phyloP scores from a whole-genome alignment of 129 eudicot genomes.

The Scalesia atractyloides region DNA sequence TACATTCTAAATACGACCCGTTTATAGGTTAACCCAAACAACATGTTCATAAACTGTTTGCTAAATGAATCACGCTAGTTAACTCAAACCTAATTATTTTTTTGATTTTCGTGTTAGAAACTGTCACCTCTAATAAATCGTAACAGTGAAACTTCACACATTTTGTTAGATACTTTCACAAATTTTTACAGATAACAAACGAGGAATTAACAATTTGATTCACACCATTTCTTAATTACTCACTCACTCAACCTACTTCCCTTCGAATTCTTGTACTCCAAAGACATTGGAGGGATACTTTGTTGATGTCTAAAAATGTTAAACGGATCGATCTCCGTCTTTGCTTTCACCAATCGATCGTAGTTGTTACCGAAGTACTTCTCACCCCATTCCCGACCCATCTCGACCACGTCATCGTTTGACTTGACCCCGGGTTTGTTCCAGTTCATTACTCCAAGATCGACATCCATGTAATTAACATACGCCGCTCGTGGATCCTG shows the following conservation, averaged over 20 bases:
- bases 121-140: not conserved
- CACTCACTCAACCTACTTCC: slow-evolving; percentile 18
- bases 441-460: slow-evolving; percentile 55
- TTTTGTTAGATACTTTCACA: slow-evolving; percentile 11
- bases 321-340: slow-evolving; percentile 64
- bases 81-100: not conserved
- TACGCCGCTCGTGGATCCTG: slow-evolving; percentile 67
- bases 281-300: slow-evolving; percentile 68
- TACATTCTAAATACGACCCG: too few relatives aligned
- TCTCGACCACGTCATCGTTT: slow-evolving; percentile 41
- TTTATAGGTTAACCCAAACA: too few relatives aligned
- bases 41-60: too few relatives aligned
- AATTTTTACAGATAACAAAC: slow-evolving; percentile 14
- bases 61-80: not conserved
- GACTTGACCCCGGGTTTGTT: slow-evolving; percentile 10
- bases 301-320: slow-evolving; percentile 75
- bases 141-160: not conserved
- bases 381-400: slow-evolving; percentile 76
- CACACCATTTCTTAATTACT: slow-evolving; percentile 16
- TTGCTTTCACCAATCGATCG: slow-evolving; percentile 75
- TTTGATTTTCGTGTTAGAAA: not conserved
- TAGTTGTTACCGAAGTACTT: slow-evolving; percentile 77
- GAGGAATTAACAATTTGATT: slow-evolving; percentile 10
- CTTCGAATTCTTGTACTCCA: slow-evolving; percentile 24
- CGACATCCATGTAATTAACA: slow-evolving; percentile 72